Percentiles rank a stretch among this genome's conserved stretches.
phyloP scores from a whole-genome alignment of 345 rosid species.

The Combretum micranthum region DNA sequence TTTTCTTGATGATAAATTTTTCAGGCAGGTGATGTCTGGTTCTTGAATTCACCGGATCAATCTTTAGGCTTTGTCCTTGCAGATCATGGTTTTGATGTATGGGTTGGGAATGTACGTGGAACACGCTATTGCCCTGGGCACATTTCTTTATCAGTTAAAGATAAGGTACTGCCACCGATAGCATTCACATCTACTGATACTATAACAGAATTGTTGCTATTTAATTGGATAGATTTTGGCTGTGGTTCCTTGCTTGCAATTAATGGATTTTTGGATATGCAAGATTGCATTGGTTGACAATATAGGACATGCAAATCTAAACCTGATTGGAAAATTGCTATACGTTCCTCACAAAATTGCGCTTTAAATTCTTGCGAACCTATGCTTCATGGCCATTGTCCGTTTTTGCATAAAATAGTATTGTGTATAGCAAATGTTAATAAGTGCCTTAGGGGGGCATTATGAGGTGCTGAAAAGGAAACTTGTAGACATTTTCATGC shows the following conservation, averaged over 20 bases:
- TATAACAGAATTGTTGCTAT: background rate
- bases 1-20: conserved; percentile 1
- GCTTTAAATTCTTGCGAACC: no score
- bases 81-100: conserved; percentile 83
- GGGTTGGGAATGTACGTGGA: conserved; percentile 93
- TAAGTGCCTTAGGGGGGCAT: no score
- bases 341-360: no score
- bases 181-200: background rate
- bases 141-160: conserved; percentile 51
- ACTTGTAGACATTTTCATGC: no score
- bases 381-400: no score
- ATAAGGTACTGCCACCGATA: conserved; percentile 43
- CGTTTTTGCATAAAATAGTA: no score
- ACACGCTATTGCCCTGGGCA: conserved; percentile 86
- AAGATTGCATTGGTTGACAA: no score
- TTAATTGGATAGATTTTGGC: background rate
- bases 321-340: no score
- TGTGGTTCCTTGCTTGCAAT: background rate
- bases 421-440: no score
- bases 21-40: conserved; percentile 88
- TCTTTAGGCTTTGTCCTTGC: conserved; percentile 85
- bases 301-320: no score
- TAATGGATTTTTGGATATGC: no score
- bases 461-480: no score
- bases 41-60: conserved; percentile 55